Percentiles rank a stretch among this genome's conserved stretches.
Conservation (phyloP, 257 asterid species). For the Paraleonurus japonicus region DNA sequence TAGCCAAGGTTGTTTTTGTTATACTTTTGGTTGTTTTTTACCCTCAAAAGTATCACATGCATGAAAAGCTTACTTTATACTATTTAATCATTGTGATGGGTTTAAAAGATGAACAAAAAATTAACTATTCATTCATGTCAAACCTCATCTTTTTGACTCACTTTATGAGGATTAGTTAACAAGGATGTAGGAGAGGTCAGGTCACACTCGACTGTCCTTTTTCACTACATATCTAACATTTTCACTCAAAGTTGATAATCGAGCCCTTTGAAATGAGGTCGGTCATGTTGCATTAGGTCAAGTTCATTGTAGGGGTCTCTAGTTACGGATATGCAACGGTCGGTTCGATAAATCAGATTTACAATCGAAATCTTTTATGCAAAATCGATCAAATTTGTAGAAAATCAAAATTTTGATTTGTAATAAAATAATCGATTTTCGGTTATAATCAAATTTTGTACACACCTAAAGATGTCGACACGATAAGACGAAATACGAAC, state of each 20-base stretch:
- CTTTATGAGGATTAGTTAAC: constrained; percentile 18
- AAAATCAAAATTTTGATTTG: too few species aligned
- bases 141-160: constrained; percentile 24
- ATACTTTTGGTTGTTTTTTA: neutral
- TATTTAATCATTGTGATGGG: constrained; percentile 23
- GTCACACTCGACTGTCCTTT: neutral
- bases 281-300: too few species aligned
- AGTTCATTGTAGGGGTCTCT: too few species aligned
- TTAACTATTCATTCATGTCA: constrained; percentile 22
- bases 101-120: constrained; percentile 10
- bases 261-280: neutral
- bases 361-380: too few species aligned
- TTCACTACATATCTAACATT: neutral
- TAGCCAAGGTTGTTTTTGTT: constrained; percentile 10
- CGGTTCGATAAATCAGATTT: too few species aligned
- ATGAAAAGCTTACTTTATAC: constrained; percentile 27
- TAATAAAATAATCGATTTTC: too few species aligned
- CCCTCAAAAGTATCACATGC: constrained; percentile 35
- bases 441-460: too few species aligned
- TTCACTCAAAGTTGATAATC: neutral
- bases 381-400: too few species aligned
- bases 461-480: too few species aligned
- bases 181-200: neutral
- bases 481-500: too few species aligned
- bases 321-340: too few species aligned